Base-by-base conservation (phyloP, 305 asterid genomes). In the Rubia occidens region DNA sequence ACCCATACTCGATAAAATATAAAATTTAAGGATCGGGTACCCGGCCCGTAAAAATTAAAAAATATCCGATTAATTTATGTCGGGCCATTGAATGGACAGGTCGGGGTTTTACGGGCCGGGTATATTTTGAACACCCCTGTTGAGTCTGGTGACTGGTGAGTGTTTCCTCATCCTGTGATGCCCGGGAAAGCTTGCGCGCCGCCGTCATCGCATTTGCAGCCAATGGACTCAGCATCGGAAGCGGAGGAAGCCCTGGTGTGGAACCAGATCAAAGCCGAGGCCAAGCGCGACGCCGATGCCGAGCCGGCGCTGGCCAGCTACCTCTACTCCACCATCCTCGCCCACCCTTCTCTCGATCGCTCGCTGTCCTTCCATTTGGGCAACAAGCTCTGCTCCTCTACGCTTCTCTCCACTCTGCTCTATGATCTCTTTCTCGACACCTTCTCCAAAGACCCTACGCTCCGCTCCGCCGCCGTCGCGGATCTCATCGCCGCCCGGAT, bases 271-370 rank as follows among this genome's bases (percentile, higher is more conserved):
- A 85, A 88, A 75, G 82, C 86, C 17, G 96, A 89, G 86, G 96
- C 96, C 76, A 85, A 88, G 18, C 67, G 87, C 3, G 98, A 92
- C 66, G 95, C 98, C 18, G 98, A 91, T 32, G 82, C 91, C 6
- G 96, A 92, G 81, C 96, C 96, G 29, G 95, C 96, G 53, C 78
- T 88, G 15, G 96, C 95, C 66, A 89, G 96, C 80, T 89, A 86
- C 78, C 66, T 89, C 49, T 92, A 88, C 82, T 85, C 95, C 29
- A 89, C 98, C 3, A 81, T 92, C 76, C 86, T 92, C 14, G 81
- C 96, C 68, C 98, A 89, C 84, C 79, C 96, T 62, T 88, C 96
- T 26, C 64, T 92, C 32, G 96, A 85, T 61, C 89, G 96, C 26
- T 89, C 98, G 0, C 83, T 89, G 42, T 84, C 98, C 21, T 92